phyloP scores from a whole-genome alignment of 2,329 filamentous ascomycete species.

The Penicillium polonicum region DNA sequence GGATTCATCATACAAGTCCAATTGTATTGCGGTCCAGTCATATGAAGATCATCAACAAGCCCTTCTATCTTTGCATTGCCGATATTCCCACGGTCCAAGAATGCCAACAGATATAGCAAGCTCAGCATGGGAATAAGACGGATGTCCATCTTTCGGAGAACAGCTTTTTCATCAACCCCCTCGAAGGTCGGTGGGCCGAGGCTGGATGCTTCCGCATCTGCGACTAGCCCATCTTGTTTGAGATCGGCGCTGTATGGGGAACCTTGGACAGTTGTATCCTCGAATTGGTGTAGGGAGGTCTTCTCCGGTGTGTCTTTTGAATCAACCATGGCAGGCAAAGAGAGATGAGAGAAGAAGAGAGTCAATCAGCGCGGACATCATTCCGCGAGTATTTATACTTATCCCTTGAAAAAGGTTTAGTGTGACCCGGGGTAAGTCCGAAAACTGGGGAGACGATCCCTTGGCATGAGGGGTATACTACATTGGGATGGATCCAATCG shows the following conservation, averaged over 20 bases:
- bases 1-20: conserved; percentile 24
- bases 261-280: conserved; percentile 1
- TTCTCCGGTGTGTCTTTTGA: conserved; percentile 10
- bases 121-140: conserved; percentile 30
- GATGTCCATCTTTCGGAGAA: conserved; percentile 32
- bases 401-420: neutral
- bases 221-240: conserved; percentile 10
- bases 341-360: neutral
- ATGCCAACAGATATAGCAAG: conserved; percentile 32
- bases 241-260: neutral
- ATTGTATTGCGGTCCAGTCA: conserved; percentile 34
- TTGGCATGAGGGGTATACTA: conserved; percentile 7
- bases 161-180: conserved; percentile 19
- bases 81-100: conserved; percentile 37
- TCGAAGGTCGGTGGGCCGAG: conserved; percentile 3
- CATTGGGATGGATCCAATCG: neutral
- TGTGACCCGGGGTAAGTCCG: conserved; percentile 1
- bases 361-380: neutral
- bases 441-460: neutral
- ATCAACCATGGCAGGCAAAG: conserved; percentile 7
- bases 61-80: conserved; percentile 39
- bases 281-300: conserved; percentile 8
- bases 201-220: conserved; percentile 7
- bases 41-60: conserved; percentile 28
- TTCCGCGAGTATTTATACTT: conserved; percentile 1